Evolutionary conservation across 495 filamentous ascomycete species (phyloP).

Genomic region (Jackrogersella minutella): DNA sequence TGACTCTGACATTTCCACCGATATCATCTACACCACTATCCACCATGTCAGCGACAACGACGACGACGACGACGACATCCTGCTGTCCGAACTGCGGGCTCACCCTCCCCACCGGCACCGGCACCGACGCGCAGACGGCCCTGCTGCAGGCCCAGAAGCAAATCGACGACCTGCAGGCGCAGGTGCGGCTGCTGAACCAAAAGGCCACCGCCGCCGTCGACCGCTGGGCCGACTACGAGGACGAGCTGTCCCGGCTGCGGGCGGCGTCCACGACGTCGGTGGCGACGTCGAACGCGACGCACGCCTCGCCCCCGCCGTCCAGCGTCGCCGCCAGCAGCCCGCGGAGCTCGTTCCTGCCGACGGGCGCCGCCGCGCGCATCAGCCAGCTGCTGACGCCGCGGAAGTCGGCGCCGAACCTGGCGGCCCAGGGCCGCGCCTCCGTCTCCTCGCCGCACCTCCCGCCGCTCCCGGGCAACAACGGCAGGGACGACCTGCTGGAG

Average conservation of each 20-base stretch:
- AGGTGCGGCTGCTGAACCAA: slow-evolving; percentile 75
- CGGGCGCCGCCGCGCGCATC: slow-evolving; percentile 60
- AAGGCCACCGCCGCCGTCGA: slow-evolving; percentile 80
- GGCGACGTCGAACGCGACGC: slow-evolving; percentile 44
- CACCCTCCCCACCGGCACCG: slow-evolving; percentile 34
- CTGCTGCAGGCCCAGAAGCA: slow-evolving; percentile 66
- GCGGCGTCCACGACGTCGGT: slow-evolving; percentile 42
- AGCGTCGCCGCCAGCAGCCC: slow-evolving; percentile 41
- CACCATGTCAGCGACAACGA: slow-evolving; percentile 14
- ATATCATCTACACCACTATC: slow-evolving; percentile 20
- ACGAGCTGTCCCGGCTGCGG: slow-evolving; percentile 77
- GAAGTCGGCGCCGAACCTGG: slow-evolving; percentile 53
- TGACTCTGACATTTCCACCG: slow-evolving; percentile 36
- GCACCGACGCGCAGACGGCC: slow-evolving; percentile 59
- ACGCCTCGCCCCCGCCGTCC: slow-evolving; percentile 9
- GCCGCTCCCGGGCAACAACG: not conserved
- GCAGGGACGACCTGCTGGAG: slow-evolving; percentile 68
- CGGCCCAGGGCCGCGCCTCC: slow-evolving; percentile 8
- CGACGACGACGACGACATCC: slow-evolving; percentile 26
- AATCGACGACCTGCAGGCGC: slow-evolving; percentile 82
- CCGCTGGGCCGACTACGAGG: slow-evolving; percentile 94
- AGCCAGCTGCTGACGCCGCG: slow-evolving; percentile 71
- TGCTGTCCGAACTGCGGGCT: slow-evolving; percentile 46
- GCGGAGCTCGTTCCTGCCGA: slow-evolving; percentile 53
- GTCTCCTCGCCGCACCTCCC: slow-evolving; percentile 40